Evolutionary conservation across 2,329 filamentous ascomycete species (phyloP).

Genomic region (Aureobasidium sp.): DNA sequence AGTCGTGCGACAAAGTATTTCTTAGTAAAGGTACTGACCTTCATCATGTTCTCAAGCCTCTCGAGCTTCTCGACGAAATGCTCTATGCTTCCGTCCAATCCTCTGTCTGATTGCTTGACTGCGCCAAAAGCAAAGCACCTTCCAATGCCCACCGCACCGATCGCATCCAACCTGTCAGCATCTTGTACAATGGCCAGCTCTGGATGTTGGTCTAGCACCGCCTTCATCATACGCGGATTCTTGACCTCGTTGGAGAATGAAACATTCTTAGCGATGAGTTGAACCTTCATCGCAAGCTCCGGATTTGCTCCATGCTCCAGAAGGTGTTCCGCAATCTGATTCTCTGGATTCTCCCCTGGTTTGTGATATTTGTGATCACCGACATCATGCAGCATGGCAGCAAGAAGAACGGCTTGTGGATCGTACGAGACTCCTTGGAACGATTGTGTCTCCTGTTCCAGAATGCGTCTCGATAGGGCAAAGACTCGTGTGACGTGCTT

Average conservation of each 20-base stretch:
- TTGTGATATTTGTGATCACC: conserved; percentile 75
- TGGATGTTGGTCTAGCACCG: conserved; percentile 58
- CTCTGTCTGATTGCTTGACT: conserved; percentile 45
- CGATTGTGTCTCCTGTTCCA: conserved; percentile 41
- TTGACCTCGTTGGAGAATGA: conserved; percentile 69
- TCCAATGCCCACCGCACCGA: conserved; percentile 79
- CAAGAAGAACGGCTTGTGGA: conserved; percentile 55
- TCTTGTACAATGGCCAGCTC: conserved; percentile 85
- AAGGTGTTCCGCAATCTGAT: conserved; percentile 51
- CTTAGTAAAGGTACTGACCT: conserved; percentile 23
- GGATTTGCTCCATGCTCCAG: conserved; percentile 49
- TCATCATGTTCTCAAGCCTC: conserved; percentile 54
- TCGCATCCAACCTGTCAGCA: conserved; percentile 84
- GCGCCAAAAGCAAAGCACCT: conserved; percentile 72
- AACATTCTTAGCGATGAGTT: conserved; percentile 67
- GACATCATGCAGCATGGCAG: conserved; percentile 65
- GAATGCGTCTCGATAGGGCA: conserved; percentile 60
- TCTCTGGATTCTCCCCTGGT: conserved; percentile 45
- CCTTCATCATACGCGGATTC: conserved; percentile 53
- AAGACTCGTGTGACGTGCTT: conserved; percentile 75
- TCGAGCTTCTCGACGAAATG: conserved; percentile 75
- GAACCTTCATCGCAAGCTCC: conserved; percentile 58
- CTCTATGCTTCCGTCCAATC: conserved; percentile 58
- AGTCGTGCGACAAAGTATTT: neutral
- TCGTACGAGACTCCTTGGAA: conserved; percentile 38